These are phyloP conservation scores for Trichoderma polysporum DNA, from an alignment of 2,329 filamentous ascomycete species.

Conservation along the genomic window DNA sequence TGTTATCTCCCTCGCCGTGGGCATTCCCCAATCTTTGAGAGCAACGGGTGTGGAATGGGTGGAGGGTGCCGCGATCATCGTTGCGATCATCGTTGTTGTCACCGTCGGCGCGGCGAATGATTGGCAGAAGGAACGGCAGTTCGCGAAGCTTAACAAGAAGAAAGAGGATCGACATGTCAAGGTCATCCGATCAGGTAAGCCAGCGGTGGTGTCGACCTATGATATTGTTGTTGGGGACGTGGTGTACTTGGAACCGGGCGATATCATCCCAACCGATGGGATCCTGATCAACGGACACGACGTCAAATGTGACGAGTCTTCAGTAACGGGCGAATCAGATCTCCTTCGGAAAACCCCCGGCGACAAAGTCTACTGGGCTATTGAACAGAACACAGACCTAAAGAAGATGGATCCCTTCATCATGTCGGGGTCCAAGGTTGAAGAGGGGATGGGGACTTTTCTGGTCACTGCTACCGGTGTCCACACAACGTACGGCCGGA, in stretches of 20 bases:
- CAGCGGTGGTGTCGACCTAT: slow-evolving; percentile 61
- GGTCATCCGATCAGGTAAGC: slow-evolving; percentile 65
- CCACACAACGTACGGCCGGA: slow-evolving; percentile 54
- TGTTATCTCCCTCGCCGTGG: slow-evolving; percentile 63
- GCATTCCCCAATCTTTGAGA: slow-evolving; percentile 64
- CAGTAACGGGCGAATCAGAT: slow-evolving; percentile 72
- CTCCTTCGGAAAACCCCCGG: slow-evolving; percentile 65
- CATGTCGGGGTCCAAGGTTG: slow-evolving; percentile 55
- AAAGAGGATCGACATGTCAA: slow-evolving; percentile 66
- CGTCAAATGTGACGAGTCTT: slow-evolving; percentile 68
- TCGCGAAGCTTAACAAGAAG: slow-evolving; percentile 60
- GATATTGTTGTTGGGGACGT: slow-evolving; percentile 70
- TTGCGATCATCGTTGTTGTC: slow-evolving; percentile 51
- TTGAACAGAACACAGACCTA: slow-evolving; percentile 42
- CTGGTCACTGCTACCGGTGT: slow-evolving; percentile 56
- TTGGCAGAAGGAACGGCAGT: slow-evolving; percentile 67
- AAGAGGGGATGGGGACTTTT: slow-evolving; percentile 49
- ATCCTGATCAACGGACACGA: slow-evolving; percentile 59
- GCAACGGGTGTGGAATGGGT: slow-evolving; percentile 60
- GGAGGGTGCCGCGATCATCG: slow-evolving; percentile 61
- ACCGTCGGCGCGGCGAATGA: slow-evolving; percentile 64
- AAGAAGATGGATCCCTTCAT: slow-evolving; percentile 65
- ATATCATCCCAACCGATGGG: slow-evolving; percentile 69
- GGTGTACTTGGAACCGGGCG: slow-evolving; percentile 66
- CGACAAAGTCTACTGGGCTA: slow-evolving; percentile 50